Base-by-base conservation (phyloP, 2,329 filamentous ascomycete species). In the Nectriaceae sp. region DNA sequence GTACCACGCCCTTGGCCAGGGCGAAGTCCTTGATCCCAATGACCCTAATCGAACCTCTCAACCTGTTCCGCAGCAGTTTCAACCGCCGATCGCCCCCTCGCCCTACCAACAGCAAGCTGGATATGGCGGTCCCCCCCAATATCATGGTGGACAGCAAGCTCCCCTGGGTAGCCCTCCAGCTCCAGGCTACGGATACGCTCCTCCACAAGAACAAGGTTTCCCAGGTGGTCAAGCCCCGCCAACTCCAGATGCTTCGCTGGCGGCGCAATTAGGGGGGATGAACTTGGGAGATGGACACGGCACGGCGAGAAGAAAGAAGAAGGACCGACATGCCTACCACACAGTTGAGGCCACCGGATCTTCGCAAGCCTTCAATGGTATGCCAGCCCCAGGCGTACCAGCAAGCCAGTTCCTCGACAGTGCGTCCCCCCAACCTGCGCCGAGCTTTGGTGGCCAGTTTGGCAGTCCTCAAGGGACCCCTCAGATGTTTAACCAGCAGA, bases 321-420 rank as follows among this genome's bases (percentile, higher is more conserved):
- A 96, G 79, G 88, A 97, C 68, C 84, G 90, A 50, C 93, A 97
- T 72, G 93, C 92, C 55, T 89, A 96, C 70, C 93, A 97, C 69
- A 87, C 84, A 33, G 83, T 97, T 44, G 90, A 93, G 56, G 83
- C 88, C 19, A 77, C 77, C 4, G 83, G 84, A 42, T 84, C 83
- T 26, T 83, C 85, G 5, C 84, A 88, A 63, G 74, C 83, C 11
- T 89, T 88, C 72, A 86, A 87, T 65, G 86, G 83, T 52, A 82
- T 86, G 63, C 83, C 84, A 2, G 73, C 33, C 16, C 18, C 75
- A 11, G 81, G 77, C 22, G 76, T 76, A 20, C 75, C 80, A 16
- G 73, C 63, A 16, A 65, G 61, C 18, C 68, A 74, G 48, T 74
- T 75, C 54, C 65, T 74, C 36, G 67, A 72, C 48, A 62, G 59